Base-by-base conservation (phyloP, 495 filamentous ascomycete species). In the Aspergillus egyptiacus region DNA sequence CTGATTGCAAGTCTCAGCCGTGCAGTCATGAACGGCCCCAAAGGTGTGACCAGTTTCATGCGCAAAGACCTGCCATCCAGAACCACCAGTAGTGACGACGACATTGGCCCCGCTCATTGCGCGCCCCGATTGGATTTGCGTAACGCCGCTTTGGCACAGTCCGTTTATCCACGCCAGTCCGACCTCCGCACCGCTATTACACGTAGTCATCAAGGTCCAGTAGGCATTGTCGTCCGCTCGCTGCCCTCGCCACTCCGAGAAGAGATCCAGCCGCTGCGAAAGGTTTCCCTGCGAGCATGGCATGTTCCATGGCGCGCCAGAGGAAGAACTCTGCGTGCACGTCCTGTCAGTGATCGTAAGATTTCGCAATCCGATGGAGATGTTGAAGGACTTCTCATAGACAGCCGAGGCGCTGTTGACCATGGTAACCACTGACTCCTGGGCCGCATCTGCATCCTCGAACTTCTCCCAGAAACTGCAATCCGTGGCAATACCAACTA, bases 1-100 rank as follows among this genome's bases (percentile, higher is more conserved):
- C 17, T 75, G 73, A 2, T 51, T 38, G 63, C 93, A 97, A n/a
- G 84, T 80, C 10, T 68, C 34, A 0, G 71, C 58, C 4, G 77
- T 83, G 64, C 93, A 98, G 67, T 98, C 93, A 62, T 98, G 93
- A 30, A 96, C 89, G 10, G 93, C 94, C 33, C 93, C 93, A 59
- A 96, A 96, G 0, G 89, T 96, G 55, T 98, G 93, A 8, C 93
- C 93, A 10, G 86, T 81, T 64, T 98, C 94, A 59, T 98, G 93
- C 18, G 93, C 91, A 68, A 97, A 89, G 42, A 98, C 87, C 62
- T 96, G 89, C 94, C 94, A 98, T 56, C 95, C 89, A 17, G 80
- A 85, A 2, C 66, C 66, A 9, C 78, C 71, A 2, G 87, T 95
- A 39, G 82, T 81, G 14, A 89, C 85, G 15, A 98, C 90, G 19